phyloP scores from a whole-genome alignment of 2,329 filamentous ascomycete species.

The Talaromyces sp. region DNA sequence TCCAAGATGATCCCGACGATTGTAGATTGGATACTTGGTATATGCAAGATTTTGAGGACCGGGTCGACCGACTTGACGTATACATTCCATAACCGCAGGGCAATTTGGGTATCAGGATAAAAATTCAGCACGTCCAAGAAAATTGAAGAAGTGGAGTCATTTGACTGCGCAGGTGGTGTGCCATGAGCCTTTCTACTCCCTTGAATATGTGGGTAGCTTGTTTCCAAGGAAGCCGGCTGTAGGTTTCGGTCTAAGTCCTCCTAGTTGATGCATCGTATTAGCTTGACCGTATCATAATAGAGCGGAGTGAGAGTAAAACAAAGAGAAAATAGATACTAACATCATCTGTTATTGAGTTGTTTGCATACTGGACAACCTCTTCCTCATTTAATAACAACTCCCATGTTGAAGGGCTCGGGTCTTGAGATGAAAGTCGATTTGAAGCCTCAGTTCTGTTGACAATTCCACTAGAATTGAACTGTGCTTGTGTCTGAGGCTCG shows the following conservation, averaged over 20 bases:
- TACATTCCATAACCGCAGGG: constrained; percentile 21
- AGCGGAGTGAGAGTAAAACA: no score
- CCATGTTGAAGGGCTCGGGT: constrained; percentile 15
- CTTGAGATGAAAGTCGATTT: constrained; percentile 4
- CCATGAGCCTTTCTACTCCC: not conserved
- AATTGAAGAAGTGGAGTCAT: not conserved
- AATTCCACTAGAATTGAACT: not conserved
- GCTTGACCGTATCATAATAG: not conserved
- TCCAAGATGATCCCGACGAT: constrained; percentile 24
- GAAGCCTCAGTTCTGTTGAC: not conserved
- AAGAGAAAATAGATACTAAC: not conserved
- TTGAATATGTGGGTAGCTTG: not conserved
- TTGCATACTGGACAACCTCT: constrained; percentile 1
- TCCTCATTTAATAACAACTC: constrained; percentile 18
- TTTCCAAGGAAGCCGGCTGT: constrained; percentile 2
- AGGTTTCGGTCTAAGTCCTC: not conserved
- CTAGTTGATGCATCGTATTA: constrained; percentile 2
- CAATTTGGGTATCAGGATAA: constrained; percentile 21
- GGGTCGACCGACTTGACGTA: constrained; percentile 24
- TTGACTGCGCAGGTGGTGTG: not conserved
- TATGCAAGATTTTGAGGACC: constrained; percentile 23
- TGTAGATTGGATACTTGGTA: constrained; percentile 21
- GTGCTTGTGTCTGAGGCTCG: not conserved
- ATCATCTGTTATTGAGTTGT: constrained; percentile 15
- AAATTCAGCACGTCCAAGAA: constrained; percentile 15